phyloP scores from a whole-genome alignment of 805 yeast species.

The Barnettozyma populi region DNA sequence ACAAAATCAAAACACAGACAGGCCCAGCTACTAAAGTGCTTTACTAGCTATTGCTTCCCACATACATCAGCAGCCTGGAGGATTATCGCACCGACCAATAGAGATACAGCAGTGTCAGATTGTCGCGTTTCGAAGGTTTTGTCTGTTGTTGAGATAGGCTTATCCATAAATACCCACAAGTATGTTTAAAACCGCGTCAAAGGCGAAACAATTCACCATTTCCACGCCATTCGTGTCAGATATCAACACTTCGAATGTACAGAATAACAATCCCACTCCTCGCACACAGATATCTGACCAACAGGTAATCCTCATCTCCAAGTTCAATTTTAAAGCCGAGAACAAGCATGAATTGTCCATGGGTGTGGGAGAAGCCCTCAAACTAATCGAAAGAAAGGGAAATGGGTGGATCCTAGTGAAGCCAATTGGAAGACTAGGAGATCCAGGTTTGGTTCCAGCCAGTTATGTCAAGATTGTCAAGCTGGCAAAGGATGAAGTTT shows the following conservation, averaged over 20 bases:
- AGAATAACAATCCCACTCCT: constrained; percentile 5
- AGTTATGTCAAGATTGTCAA: constrained; percentile 43
- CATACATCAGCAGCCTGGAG: too few species aligned
- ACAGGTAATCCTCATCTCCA: constrained; percentile 37
- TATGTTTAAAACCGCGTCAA: constrained; percentile 1
- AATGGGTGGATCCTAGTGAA: constrained; percentile 55
- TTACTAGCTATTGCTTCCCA: too few species aligned
- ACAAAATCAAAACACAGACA: too few species aligned
- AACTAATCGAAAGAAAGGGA: constrained; percentile 40
- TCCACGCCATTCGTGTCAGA: background rate
- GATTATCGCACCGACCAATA: too few species aligned
- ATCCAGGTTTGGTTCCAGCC: constrained; percentile 49
- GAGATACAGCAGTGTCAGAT: too few species aligned
- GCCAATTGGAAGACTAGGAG: constrained; percentile 40
- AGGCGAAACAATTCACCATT: background rate
- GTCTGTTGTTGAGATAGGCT: background rate
- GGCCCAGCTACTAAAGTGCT: too few species aligned
- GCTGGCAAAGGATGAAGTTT: constrained; percentile 26
- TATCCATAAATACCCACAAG: background rate
- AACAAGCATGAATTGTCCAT: constrained; percentile 39
- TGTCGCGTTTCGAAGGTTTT: too few species aligned
- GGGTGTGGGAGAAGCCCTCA: constrained; percentile 46
- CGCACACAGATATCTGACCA: constrained; percentile 11
- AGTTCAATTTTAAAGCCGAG: constrained; percentile 41
- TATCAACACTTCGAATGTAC: background rate